Conservation (phyloP, 768 basidiomycete species). For the Nidula microcarpa region DNA sequence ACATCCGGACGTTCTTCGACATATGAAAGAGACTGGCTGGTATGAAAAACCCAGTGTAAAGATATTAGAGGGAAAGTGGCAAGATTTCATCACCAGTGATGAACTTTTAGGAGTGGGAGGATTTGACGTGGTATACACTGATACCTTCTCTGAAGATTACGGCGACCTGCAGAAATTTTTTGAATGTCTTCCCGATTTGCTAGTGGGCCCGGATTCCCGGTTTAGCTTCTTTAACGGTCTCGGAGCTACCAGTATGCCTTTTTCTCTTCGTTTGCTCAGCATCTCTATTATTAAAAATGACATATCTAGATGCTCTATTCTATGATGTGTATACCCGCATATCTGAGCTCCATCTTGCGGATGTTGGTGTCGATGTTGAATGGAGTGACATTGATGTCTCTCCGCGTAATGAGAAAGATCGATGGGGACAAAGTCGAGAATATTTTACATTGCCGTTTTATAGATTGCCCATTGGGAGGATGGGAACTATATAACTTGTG, state of each 20-base stretch:
- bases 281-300: background rate
- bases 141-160: slow-evolving; percentile 91
- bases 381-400: slow-evolving; percentile 82
- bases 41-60: slow-evolving; percentile 71
- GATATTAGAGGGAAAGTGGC: slow-evolving; percentile 91
- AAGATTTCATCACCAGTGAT: slow-evolving; percentile 69
- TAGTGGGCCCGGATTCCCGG: slow-evolving; percentile 68
- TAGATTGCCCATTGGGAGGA: slow-evolving; percentile 51
- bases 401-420: slow-evolving; percentile 42
- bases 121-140: slow-evolving; percentile 89
- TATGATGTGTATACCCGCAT: slow-evolving; percentile 90
- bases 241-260: slow-evolving; percentile 83
- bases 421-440: slow-evolving; percentile 74
- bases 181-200: slow-evolving; percentile 69
- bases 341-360: slow-evolving; percentile 80
- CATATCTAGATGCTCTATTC: slow-evolving; percentile 66
- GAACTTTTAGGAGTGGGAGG: slow-evolving; percentile 62
- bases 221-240: slow-evolving; percentile 98
- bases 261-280: background rate
- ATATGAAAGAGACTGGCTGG: slow-evolving; percentile 79
- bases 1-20: slow-evolving; percentile 84
- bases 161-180: slow-evolving; percentile 81
- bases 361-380: slow-evolving; percentile 70
- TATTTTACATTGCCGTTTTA: slow-evolving; percentile 81
- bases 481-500: no score